Percentiles rank a stretch among this genome's conserved stretches.
phyloP scores from a whole-genome alignment of 2,329 filamentous ascomycete species.

The Scortechinia acanthostroma region DNA sequence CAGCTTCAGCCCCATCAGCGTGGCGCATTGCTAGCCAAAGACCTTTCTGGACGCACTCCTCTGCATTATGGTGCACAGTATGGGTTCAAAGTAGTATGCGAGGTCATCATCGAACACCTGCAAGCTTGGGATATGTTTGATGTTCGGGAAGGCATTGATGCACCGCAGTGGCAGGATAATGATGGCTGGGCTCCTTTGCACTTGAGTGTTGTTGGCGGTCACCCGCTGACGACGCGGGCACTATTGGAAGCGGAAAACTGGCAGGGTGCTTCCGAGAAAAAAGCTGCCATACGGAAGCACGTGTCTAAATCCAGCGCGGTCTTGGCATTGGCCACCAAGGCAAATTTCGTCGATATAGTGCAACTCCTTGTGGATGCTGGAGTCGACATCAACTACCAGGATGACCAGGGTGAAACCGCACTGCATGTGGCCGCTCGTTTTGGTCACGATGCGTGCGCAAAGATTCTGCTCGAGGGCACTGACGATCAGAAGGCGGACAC shows the following conservation, averaged over 20 bases:
- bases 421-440: conserved; percentile 87
- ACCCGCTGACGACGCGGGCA: conserved; percentile 75
- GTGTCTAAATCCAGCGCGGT: conserved; percentile 82
- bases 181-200: conserved; percentile 89
- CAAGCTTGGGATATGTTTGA: conserved; percentile 84
- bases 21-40: conserved; percentile 57
- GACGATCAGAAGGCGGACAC: conserved; percentile 66
- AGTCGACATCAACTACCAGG: conserved; percentile 88
- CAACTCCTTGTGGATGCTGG: conserved; percentile 81
- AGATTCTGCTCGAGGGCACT: conserved; percentile 66
- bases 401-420: conserved; percentile 82
- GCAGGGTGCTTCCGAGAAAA: conserved; percentile 51
- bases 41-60: conserved; percentile 76
- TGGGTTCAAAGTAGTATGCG: conserved; percentile 83
- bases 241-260: conserved; percentile 76
- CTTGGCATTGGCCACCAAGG: conserved; percentile 78
- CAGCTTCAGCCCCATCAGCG: conserved; percentile 63
- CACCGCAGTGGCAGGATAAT: conserved; percentile 79
- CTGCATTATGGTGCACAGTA: conserved; percentile 93
- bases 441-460: conserved; percentile 75
- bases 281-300: conserved; percentile 57
- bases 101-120: conserved; percentile 81
- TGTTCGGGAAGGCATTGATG: conserved; percentile 78
- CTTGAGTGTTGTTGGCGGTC: conserved; percentile 83
- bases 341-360: conserved; percentile 79